Base-by-base conservation (phyloP, 2,329 filamentous ascomycete species). In the Sclerotiophoma versabilis region DNA sequence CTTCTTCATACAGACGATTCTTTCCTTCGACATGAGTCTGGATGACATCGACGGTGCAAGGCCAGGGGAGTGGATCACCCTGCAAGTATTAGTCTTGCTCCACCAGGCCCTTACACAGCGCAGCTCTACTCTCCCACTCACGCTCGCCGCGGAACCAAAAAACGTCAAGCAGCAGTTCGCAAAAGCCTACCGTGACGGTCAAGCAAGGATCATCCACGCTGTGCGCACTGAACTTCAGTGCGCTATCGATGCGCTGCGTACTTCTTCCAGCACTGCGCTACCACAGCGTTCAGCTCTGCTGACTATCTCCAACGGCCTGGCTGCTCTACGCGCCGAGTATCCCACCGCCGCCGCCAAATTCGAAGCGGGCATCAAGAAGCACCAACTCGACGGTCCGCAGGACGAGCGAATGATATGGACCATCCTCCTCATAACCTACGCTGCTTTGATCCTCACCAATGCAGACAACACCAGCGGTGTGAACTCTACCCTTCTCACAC, bases 151-250 rank as follows among this genome's bases (percentile, higher is more conserved):
- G 2, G 11, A 41, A 3, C 59, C 59, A 4, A 39, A 39, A 2
- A 80, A 78, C 55, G 38, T 60, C 2, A 77, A 72, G 49, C 78
- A 80, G 62, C 64, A 58, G 22, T 74, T 74, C 38, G 77, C 78
- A 2, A 71, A 70, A 30, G 75, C 77, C 6, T 81, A 80, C 58
- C 74, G 79, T 17, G 68, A 75, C 37, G 69, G 75, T 6, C 79
- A 81, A 60, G 65, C 66, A 2, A 62, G 50, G 2, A 65, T 72
- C 44, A 60, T 74, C 17, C 59, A 70, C 33, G 50, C 59, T 7
- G 60, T 71, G 4, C 58, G 60, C 5, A 12, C 23, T 6, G 65
- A 72, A 46, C 65, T 72, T 9, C 37, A 63, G 23, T 51, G 53
- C 19, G 59, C 58, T 1, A 30, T 69, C 27, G 15, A 50, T 20